Evolutionary conservation across 148 eudicot genomes (phyloP).

Genomic region (Pouteria glomerata): DNA sequence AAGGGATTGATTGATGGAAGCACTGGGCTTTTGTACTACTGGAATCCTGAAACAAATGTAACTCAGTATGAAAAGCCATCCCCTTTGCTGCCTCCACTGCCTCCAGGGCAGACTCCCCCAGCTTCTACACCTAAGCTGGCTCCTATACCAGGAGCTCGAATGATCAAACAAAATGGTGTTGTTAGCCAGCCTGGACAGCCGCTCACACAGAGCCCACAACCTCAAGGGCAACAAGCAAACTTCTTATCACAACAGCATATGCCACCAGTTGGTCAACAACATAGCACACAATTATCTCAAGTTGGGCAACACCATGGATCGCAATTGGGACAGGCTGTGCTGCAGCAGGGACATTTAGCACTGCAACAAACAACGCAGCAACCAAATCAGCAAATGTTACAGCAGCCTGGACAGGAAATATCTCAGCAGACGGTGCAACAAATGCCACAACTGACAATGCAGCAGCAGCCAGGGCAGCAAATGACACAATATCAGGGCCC

Average conservation of each 20-base stretch:
- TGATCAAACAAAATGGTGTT: slow-evolving; percentile 26
- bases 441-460: slow-evolving; percentile 37
- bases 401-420: slow-evolving; percentile 29
- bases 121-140: slow-evolving; percentile 41
- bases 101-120: slow-evolving; percentile 45
- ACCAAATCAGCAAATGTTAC: slow-evolving; percentile 21
- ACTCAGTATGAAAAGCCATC: slow-evolving; percentile 92
- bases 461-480: slow-evolving; percentile 43
- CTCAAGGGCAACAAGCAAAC: slow-evolving; percentile 34
- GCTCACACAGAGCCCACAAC: slow-evolving; percentile 34
- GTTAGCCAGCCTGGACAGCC: slow-evolving; percentile 41
- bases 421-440: slow-evolving; percentile 41
- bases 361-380: slow-evolving; percentile 43
- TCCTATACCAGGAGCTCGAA: slow-evolving; percentile 34
- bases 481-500: slow-evolving; percentile 42
- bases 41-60: slow-evolving; percentile 90
- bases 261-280: slow-evolving; percentile 30
- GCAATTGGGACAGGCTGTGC: no score
- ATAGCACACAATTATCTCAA: slow-evolving; percentile 37
- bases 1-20: slow-evolving; percentile 93
- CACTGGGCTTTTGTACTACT: slow-evolving; percentile 66
- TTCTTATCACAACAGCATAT: slow-evolving; percentile 26
- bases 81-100: slow-evolving; percentile 41
- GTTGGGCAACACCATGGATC: slow-evolving; percentile 38
- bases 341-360: slow-evolving; percentile 32